Base-by-base conservation (phyloP, 805 yeast species). In the Monosporozyma aerobia region DNA sequence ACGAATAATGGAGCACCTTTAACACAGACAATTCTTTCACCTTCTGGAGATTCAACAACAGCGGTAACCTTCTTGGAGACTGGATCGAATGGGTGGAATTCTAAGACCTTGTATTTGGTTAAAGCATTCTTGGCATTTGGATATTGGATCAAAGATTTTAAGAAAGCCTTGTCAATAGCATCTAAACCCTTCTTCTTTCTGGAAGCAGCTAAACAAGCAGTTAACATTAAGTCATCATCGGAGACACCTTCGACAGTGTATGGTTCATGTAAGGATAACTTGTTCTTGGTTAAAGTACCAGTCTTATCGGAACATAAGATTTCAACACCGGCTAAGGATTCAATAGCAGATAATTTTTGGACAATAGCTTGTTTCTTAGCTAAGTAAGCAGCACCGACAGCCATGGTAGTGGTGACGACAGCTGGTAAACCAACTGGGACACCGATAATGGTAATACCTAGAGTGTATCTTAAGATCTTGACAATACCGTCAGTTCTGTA, bases 341-440 rank as follows among this genome's bases (percentile, higher is more conserved):
- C 97, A 77, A 90, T 90, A 63, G 97, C 97, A 73, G 96, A 87
- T 69, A 90, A 80, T 73, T 90, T 90, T 77, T 90, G 97, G 67
- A 90, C 97, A 80, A 90, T 90, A 64, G 97, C 97, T 77, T 88
- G 88, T 77, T 89, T 90, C 82, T 89, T 87, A 68, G 97, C 97
- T 70, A 90, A 79, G 85, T 90, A 88, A 71, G 97, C 96, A 73
- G 97, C 97, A 83, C 97, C 97, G 76, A 90, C 97, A 74, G 97
- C 97, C 97, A 90, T 89, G 73, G 97, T 90, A 68, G 96, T 90
- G 79, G 97, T 90, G 63, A 89, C 96, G 70, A 90, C 97, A 73
- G 96, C 96, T 74, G 97, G 97, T 73, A 90, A 83, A 86, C 97
- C 97, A 63, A 90, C 97, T 73, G 97, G 97, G 65, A 90, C 97